Percentiles rank a stretch among this genome's conserved stretches.
phyloP scores from a whole-genome alignment of 2,329 filamentous ascomycete species.

The Rugonectria rugulosa region DNA sequence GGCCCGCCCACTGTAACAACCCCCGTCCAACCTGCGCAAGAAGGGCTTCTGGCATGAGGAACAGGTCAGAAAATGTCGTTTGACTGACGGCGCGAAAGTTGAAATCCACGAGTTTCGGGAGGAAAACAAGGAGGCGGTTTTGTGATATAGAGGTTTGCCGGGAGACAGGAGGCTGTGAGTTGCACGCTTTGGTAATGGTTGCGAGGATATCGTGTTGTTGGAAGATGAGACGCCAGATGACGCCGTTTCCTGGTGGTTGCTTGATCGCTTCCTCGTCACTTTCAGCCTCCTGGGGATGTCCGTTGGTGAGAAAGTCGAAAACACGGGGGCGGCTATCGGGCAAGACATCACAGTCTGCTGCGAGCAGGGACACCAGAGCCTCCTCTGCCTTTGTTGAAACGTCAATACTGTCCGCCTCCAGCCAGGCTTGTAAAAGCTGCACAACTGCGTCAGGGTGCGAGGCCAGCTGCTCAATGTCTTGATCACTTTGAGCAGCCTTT shows the following conservation, averaged over 20 bases:
- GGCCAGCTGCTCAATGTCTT: conserved; percentile 59
- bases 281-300: conserved; percentile 41
- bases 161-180: conserved; percentile 42
- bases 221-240: conserved; percentile 63
- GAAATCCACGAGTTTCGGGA: conserved; percentile 58
- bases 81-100: conserved; percentile 52
- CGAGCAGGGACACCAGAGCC: conserved; percentile 61
- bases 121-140: conserved; percentile 58
- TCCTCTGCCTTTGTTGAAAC: conserved; percentile 62
- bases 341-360: conserved; percentile 59
- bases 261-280: conserved; percentile 49
- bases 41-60: conserved; percentile 29
- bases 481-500: conserved; percentile 59
- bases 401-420: conserved; percentile 59
- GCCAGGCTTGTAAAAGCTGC: conserved; percentile 60
- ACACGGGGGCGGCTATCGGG: conserved; percentile 27
- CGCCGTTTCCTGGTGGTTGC: conserved; percentile 58
- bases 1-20: conserved; percentile 58
- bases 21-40: conserved; percentile 44
- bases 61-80: conserved; percentile 47
- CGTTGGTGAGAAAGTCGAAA: conserved; percentile 26
- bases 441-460: conserved; percentile 57
- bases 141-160: conserved; percentile 59
- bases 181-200: conserved; percentile 49
- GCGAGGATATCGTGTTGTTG: conserved; percentile 53